These are phyloP conservation scores for Diplosphaera chodatii DNA, from an alignment of 139 green algal species.

Conservation along the genomic window DNA sequence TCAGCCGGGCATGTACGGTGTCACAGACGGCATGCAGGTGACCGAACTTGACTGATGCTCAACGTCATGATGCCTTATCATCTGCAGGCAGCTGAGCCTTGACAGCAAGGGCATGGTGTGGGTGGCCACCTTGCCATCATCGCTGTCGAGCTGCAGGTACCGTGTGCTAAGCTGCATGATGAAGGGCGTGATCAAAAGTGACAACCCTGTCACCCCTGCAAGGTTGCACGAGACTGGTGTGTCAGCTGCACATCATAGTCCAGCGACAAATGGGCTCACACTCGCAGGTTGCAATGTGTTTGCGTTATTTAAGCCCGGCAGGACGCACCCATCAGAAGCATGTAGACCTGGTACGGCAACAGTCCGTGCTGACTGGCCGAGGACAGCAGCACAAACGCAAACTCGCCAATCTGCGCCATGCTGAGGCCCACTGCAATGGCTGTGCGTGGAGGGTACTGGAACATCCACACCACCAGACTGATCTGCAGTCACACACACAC, in stretches of 20 bases:
- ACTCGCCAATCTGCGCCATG: slow-evolving; percentile 89
- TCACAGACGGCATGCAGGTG: too few relatives aligned
- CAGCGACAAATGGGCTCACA: background rate
- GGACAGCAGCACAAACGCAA: slow-evolving; percentile 91
- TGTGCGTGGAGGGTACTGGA: slow-evolving; percentile 50
- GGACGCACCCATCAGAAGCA: slow-evolving; percentile 80
- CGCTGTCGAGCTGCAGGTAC: background rate
- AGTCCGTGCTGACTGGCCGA: slow-evolving; percentile 70
- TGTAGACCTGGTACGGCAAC: slow-evolving; percentile 75
- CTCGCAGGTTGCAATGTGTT: too few relatives aligned
- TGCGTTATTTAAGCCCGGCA: too few relatives aligned
- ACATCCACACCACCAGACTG: slow-evolving; percentile 67
- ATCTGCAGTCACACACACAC: too few relatives aligned
- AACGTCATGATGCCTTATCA: too few relatives aligned
- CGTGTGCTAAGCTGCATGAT: slow-evolving; percentile 45
- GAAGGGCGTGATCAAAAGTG: slow-evolving; percentile 85
- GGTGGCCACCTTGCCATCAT: background rate
- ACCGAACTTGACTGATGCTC: too few relatives aligned
- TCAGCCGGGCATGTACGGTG: too few relatives aligned
- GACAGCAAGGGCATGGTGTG: too few relatives aligned
- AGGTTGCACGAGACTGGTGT: too few relatives aligned
- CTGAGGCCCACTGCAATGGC: slow-evolving; percentile 73
- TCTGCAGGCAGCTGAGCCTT: too few relatives aligned
- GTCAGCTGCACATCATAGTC: background rate
- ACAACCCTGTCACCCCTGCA: slow-evolving; percentile 83